Base-by-base conservation (phyloP, 1,284 basidiomycete genomes). In the Mycosarcoma maydis region DNA sequence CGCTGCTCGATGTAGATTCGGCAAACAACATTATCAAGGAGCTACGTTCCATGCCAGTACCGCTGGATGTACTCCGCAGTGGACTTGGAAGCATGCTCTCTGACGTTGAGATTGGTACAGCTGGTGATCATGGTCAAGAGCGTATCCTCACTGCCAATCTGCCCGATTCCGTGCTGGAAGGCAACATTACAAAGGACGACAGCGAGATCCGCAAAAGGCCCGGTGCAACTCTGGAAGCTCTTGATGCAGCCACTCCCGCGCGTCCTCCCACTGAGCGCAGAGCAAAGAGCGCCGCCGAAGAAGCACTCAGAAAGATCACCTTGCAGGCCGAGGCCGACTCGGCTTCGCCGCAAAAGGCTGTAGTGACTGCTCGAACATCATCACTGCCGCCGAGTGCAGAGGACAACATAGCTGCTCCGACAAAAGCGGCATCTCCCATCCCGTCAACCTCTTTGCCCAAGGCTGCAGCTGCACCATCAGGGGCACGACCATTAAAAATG, bases 21-120 rank as follows among this genome's bases (percentile, higher is more conserved):
- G 76, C 76, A 33, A 75, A 74, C 49, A 67, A 58, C 29, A 77
- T 78, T 53, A 77, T 78, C 53, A 72, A 54, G 29, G 61, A 76
- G 41, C 66, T 78, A 20, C 52, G 76, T 4, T 30, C 55, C 4
- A 73, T 77, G 68, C 64, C 72, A 6, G 50, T 75, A 0, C 69
- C 69, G 3, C 44, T 65, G 2, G 55, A 69, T 24, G 38, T 43
- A 17, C 51, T 69, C 11, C 54, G 49, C 23, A 55, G 34, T 16
- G 67, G 60, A 14, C 34, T 53, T 7, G 67, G 56, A 4, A 38
- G 41, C 14, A 51, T 64, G 4, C 20, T 58, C 5, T 59, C 66
- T 0, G 59, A 64, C 17, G 50, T 26, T 10, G 27, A 52, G 16
- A 64, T 65, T 22, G 67, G 67, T n/a, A 71, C 67, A 4, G 61